Evolutionary conservation across 2,329 filamentous ascomycete species (phyloP).

Genomic region (Apiospora rasikravindrae): DNA sequence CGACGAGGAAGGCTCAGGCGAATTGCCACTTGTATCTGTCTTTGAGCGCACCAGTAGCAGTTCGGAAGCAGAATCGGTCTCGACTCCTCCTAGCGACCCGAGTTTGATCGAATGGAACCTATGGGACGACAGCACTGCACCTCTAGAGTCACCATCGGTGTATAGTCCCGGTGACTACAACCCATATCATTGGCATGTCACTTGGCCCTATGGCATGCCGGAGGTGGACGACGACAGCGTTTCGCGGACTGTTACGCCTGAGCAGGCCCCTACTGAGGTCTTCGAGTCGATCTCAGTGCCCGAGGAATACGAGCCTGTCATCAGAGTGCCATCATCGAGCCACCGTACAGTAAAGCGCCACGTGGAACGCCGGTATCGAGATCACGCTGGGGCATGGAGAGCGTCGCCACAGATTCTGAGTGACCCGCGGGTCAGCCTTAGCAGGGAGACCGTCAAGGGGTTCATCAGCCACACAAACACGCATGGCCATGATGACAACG

Average conservation of each 20-base stretch:
- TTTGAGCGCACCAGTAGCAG: slow-evolving; percentile 56
- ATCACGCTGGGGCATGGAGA: slow-evolving; percentile 52
- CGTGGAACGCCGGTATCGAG: slow-evolving; percentile 47
- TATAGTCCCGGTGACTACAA: slow-evolving; percentile 37
- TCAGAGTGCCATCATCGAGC: slow-evolving; percentile 34
- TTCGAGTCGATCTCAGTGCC: slow-evolving; percentile 40
- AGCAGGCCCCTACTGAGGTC: slow-evolving; percentile 33
- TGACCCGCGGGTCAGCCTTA: slow-evolving; percentile 49
- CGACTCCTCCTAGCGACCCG: slow-evolving; percentile 44
- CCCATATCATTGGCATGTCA: slow-evolving; percentile 46
- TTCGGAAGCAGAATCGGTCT: slow-evolving; percentile 50
- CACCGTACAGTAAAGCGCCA: slow-evolving; percentile 49
- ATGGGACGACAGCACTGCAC: slow-evolving; percentile 34
- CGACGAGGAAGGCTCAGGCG: slow-evolving; percentile 36
- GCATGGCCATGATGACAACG: slow-evolving; percentile 18
- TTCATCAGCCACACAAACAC: slow-evolving; percentile 36
- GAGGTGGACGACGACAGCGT: slow-evolving; percentile 28
- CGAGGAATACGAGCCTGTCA: slow-evolving; percentile 36
- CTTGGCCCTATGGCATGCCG: slow-evolving; percentile 36
- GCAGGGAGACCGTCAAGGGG: slow-evolving; percentile 45
- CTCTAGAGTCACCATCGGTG: slow-evolving; percentile 39
- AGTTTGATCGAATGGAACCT: slow-evolving; percentile 36
- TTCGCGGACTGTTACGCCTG: slow-evolving; percentile 39
- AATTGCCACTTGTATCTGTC: slow-evolving; percentile 47
- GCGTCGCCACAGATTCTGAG: slow-evolving; percentile 41